Conservation (phyloP, 2,329 filamentous ascomycete species). For the Colletotrichum tropicicola region DNA sequence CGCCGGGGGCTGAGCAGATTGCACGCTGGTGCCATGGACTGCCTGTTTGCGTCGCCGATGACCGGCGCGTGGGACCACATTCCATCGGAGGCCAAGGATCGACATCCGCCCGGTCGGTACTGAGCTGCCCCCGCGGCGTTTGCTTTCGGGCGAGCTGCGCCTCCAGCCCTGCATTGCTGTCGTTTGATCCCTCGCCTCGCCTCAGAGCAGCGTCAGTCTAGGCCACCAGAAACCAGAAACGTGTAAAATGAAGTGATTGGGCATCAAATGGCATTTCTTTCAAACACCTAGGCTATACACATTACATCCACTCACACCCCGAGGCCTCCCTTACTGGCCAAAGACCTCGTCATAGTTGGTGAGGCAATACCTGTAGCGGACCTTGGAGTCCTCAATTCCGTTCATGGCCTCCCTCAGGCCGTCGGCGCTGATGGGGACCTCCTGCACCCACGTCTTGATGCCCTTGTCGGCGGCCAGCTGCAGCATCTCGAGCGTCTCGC, state of each 20-base stretch:
- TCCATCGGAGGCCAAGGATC: neutral
- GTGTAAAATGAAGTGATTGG: too few species aligned
- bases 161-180: too few species aligned
- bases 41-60: neutral
- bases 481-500: constrained; percentile 78
- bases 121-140: neutral
- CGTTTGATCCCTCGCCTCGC: too few species aligned
- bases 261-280: constrained; percentile 22
- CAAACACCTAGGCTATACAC: neutral
- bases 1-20: neutral
- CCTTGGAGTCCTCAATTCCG: constrained; percentile 74
- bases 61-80: neutral
- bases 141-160: neutral
- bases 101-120: neutral
- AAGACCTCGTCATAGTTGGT: constrained; percentile 76
- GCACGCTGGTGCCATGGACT: too few species aligned
- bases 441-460: constrained; percentile 75
- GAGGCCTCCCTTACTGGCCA: constrained; percentile 49
- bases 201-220: too few species aligned
- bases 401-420: constrained; percentile 76
- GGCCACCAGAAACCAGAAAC: too few species aligned
- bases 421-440: constrained; percentile 77
- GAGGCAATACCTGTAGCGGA: constrained; percentile 80
- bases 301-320: neutral
- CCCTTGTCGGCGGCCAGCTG: constrained; percentile 75